Base-by-base conservation (phyloP, 2,329 filamentous ascomycete genomes). In the Talaromyces sp. region DNA sequence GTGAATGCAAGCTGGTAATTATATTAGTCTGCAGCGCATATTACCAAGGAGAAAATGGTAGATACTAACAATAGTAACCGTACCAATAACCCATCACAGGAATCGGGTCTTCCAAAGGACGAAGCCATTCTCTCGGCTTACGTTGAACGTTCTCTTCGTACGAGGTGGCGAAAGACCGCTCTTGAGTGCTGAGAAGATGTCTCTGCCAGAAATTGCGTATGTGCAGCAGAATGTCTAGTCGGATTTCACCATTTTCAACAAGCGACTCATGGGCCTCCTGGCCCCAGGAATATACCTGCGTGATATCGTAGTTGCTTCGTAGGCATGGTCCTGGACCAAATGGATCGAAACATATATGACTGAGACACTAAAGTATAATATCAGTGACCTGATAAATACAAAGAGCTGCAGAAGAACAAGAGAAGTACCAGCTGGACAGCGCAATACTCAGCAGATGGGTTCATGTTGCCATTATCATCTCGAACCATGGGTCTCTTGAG, bases 121-220 rank as follows among this genome's bases (percentile, higher is more conserved):
- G 40, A 23, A 67, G 66, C 60, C 66, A 68, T 25, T 63, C 23
- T 25, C 65, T 65, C 9, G 71, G 74, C 63, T 72, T 39, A 62
- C 18, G 5, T 44, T 35, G 21, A 61, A 9, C 48, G 59, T 12
- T 56, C 59, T 42, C 54, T 37, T 58, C 71, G 75, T 21, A 69
- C 67, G 3, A 65, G 44, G 50, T 68, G 55, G 54, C 33, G 28
- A 71, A 76, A 0, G 69, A 71, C 5, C 66, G 63, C 58, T 75
- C 73, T 9, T 64, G 60, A 0, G 62, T 42, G 23, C 70, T 72
- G 9, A 75, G 68, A 7, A 80, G 63, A 65, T 79, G 76, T 3
- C 72, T 70, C 39, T 77, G 73, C 76, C 76, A 80, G 63, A 79
- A 79, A 63, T 76, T 76, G 14, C 76, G 72, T 18, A 79, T 73